Percentiles rank a stretch among this genome's conserved stretches.
Evolutionary conservation across 768 basidiomycete genomes (phyloP).

Genomic region (Xerocomellus dryophilus): DNA sequence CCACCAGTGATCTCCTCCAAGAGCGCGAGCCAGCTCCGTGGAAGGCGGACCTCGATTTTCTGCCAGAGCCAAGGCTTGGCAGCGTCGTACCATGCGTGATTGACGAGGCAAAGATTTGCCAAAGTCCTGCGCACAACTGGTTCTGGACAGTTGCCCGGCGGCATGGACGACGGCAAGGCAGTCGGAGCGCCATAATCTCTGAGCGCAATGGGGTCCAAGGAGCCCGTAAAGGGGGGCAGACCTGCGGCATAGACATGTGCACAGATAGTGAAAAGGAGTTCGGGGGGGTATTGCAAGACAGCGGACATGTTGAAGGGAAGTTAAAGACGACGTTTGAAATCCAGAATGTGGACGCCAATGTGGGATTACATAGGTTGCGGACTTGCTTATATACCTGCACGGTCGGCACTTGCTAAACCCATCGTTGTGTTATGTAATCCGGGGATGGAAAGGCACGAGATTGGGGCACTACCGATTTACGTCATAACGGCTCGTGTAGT

Average conservation of each 20-base stretch:
- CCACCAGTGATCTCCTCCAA: constrained; percentile 77
- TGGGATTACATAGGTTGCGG: neutral
- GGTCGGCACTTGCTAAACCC: constrained; percentile 5
- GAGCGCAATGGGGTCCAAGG: constrained; percentile 67
- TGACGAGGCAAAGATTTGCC: constrained; percentile 70
- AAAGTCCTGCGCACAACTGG: constrained; percentile 62
- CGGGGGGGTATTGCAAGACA: constrained; percentile 57
- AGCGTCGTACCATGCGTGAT: constrained; percentile 72
- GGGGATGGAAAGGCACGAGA: constrained; percentile 13
- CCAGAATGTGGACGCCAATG: neutral
- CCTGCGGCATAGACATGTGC: constrained; percentile 66
- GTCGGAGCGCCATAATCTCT: constrained; percentile 48
- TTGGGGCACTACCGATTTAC: constrained; percentile 9
- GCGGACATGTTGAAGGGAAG: constrained; percentile 16
- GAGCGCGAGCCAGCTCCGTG: constrained; percentile 79
- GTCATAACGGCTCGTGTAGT: neutral
- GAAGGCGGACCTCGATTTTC: constrained; percentile 77
- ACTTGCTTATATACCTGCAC: constrained; percentile 4
- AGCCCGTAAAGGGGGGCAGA: constrained; percentile 49
- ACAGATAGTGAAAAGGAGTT: constrained; percentile 71
- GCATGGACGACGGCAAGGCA: constrained; percentile 69
- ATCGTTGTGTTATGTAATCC: constrained; percentile 20
- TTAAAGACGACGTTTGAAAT: too few species aligned
- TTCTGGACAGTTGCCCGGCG: constrained; percentile 69
- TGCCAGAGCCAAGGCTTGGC: constrained; percentile 90